phyloP scores from a whole-genome alignment of 768 basidiomycete genomes.

The Trametes elegans region DNA sequence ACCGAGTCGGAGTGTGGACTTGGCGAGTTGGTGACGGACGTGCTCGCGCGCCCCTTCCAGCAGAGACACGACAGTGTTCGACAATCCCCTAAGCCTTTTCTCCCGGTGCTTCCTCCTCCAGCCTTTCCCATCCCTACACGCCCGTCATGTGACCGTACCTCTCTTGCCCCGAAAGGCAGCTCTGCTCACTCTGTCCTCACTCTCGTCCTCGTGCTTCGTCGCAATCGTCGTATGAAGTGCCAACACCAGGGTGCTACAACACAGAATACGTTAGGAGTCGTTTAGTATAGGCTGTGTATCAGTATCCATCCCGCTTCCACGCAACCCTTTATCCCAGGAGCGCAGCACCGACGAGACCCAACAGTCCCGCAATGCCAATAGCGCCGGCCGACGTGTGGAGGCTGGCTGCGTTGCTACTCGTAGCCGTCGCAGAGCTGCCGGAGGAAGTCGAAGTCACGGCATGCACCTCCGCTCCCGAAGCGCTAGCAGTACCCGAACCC shows the following conservation, averaged over 20 bases:
- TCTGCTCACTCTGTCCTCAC: not conserved
- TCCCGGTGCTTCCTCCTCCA: not conserved
- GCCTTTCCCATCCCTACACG: constrained; percentile 18
- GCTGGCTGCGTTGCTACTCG: constrained; percentile 34
- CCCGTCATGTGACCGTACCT: constrained; percentile 19
- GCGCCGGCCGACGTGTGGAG: constrained; percentile 28
- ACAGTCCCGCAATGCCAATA: constrained; percentile 45
- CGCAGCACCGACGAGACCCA: constrained; percentile 51
- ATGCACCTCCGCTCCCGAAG: constrained; percentile 10
- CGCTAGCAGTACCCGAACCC: constrained; percentile 20
- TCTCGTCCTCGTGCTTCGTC: not conserved
- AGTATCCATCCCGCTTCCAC: not conserved
- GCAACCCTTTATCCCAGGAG: constrained; percentile 32
- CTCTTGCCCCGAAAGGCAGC: not conserved
- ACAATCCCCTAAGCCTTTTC: constrained; percentile 21
- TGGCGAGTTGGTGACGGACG: constrained; percentile 11
- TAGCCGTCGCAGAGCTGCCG: constrained; percentile 20
- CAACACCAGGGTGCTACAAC: constrained; percentile 2
- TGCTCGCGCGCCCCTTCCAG: constrained; percentile 20
- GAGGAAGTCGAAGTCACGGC: constrained; percentile 6
- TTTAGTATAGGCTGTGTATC: constrained; percentile 2
- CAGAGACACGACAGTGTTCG: constrained; percentile 16
- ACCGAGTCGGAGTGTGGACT: constrained; percentile 9
- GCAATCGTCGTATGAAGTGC: not conserved
- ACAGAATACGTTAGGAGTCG: not conserved